Evolutionary conservation across 129 eudicot species (phyloP).

Genomic region (Smallanthus sonchifolius): DNA sequence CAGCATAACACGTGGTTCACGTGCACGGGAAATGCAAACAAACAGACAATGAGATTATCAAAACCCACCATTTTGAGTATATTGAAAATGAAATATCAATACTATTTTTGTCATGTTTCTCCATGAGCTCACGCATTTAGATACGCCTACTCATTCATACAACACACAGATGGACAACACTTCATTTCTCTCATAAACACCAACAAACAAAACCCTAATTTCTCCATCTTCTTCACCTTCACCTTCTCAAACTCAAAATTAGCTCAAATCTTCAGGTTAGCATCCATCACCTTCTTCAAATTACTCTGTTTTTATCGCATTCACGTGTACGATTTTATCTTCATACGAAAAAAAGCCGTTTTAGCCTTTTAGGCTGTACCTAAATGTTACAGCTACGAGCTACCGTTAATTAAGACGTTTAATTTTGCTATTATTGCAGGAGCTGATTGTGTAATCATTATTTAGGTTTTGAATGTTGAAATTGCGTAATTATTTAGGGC

Average conservation of each 20-base stretch:
- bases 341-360: background rate
- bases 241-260: background rate
- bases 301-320: background rate
- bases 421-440: conserved; percentile 10
- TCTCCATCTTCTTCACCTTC: conserved; percentile 10
- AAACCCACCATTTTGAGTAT: conserved; percentile 13
- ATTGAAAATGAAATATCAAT: background rate
- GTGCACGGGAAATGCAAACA: conserved; percentile 22
- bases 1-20: conserved; percentile 27
- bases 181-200: no score
- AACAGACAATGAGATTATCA: conserved; percentile 19
- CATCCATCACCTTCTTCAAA: conserved; percentile 2
- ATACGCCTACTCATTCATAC: conserved; percentile 21
- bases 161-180: conserved; percentile 19
- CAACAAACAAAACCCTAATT: conserved; percentile 18
- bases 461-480: conserved; percentile 16
- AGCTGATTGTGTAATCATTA: conserved; percentile 6
- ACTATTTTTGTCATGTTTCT: conserved; percentile 34
- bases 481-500: conserved; percentile 24
- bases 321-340: background rate
- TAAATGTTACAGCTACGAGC: background rate
- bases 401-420: background rate
- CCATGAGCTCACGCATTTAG: conserved; percentile 25
- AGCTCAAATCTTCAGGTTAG: background rate
- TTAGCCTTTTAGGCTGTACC: background rate